Base-by-base conservation (phyloP, 2,329 filamentous ascomycete genomes). In the Fusarium chlamydosporum region DNA sequence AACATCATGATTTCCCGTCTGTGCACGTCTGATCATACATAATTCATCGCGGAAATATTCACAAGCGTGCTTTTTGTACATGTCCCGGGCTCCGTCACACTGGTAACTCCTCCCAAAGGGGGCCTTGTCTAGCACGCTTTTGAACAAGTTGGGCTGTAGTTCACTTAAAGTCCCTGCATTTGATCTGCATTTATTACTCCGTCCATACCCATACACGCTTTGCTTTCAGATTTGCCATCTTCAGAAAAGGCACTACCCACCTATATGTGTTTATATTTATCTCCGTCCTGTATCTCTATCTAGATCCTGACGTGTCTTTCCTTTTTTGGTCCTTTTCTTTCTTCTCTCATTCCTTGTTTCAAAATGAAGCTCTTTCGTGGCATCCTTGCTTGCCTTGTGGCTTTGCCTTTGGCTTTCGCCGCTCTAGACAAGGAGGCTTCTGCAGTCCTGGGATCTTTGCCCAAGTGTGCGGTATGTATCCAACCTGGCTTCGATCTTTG, bases 401-500 rank as follows among this genome's bases (percentile, higher is more conserved):
- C 42, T 35, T 33, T 68, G 16, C 63, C 61, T 15, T 20, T 15
- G 18, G 50, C 23, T 16, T 11, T 52, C 29, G 31, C 51, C 13
- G 46, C 46, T 27, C 15, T 41, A 6, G 37, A 31, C 26, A n/a
- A 47, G 8, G 43, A 64, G 7, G 23, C 42, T n/a, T 41, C 56
- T 4, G 18, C 35, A 20, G 52, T 46, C 20, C 43, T 76, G 20
- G 48, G 61, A 5, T 29, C 53, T 12, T 57, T 78, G 58, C 77
- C 76, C 0, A n/a, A 61, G 5, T 79, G 77, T 67, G 76, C 76
- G 38, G 77, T 78, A 72, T 33, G 74, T 70, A 31, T 15, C 1
- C 1, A 6, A 15, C 11, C 16, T 31, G 13, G 1, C 20, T 38
- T 26, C 7, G 13, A 27, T n/a, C 6, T 40, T 48, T 10, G 7